Evolutionary conservation across 129 eudicot species (phyloP).

Genomic region (Solidago caesia): DNA sequence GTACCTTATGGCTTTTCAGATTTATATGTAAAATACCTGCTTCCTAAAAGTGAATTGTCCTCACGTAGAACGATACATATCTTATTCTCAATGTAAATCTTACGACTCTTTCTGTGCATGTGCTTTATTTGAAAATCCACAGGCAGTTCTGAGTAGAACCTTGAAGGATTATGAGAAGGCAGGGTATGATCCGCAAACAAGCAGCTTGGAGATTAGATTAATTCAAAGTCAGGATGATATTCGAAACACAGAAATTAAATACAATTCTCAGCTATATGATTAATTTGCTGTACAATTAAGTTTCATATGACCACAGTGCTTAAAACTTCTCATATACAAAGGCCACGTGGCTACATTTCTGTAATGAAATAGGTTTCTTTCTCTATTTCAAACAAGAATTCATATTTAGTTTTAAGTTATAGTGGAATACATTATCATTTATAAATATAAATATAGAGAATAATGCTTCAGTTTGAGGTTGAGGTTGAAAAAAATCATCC

Average conservation of each 20-base stretch:
- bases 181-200: constrained; percentile 76
- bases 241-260: constrained; percentile 80
- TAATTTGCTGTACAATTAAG: constrained; percentile 24
- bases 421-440: background rate
- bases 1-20: too few species aligned
- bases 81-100: too few species aligned
- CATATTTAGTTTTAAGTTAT: background rate
- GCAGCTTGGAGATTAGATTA: constrained; percentile 96
- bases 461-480: too few species aligned
- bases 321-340: constrained; percentile 11
- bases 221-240: constrained; percentile 90
- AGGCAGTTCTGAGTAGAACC: constrained; percentile 84
- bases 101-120: background rate
- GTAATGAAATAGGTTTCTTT: constrained; percentile 16
- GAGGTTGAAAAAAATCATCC: too few species aligned
- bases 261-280: constrained; percentile 54
- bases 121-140: constrained; percentile 16
- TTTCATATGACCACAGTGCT: constrained; percentile 1
- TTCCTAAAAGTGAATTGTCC: too few species aligned
- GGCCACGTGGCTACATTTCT: constrained; percentile 17
- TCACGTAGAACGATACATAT: too few species aligned
- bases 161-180: constrained; percentile 64
- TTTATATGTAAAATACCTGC: background rate
- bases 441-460: too few species aligned
- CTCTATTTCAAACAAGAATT: constrained; percentile 10